These are phyloP conservation scores for Penicillium sp. DNA, from an alignment of 2,329 filamentous ascomycete genomes.

Conservation along the genomic window DNA sequence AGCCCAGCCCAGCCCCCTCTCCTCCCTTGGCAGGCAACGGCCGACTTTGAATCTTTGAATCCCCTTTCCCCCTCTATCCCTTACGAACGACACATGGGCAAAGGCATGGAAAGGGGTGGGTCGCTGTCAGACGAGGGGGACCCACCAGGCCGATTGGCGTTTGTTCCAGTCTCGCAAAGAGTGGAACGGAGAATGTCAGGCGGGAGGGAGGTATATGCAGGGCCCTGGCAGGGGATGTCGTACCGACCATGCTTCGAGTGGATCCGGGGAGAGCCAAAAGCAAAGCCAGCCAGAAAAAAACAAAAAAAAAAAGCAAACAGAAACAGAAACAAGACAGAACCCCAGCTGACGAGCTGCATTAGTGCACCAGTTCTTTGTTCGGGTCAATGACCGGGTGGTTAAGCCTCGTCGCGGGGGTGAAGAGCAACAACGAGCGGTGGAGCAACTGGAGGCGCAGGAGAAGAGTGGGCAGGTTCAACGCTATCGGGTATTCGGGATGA, in stretches of 20 bases:
- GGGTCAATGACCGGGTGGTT: constrained; percentile 70
- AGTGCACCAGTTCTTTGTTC: constrained; percentile 92
- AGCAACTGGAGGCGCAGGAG: constrained; percentile 53
- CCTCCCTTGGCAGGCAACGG: not conserved
- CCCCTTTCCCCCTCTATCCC: not conserved
- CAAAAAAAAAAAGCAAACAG: not conserved
- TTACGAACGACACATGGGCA: constrained; percentile 10
- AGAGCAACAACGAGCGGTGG: constrained; percentile 42
- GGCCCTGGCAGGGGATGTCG: not conserved
- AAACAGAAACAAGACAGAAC: not conserved
- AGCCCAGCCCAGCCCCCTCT: not conserved
- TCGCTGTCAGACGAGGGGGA: constrained; percentile 14
- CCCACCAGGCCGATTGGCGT: constrained; percentile 7
- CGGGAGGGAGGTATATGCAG: not conserved
- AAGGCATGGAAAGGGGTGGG: constrained; percentile 9
- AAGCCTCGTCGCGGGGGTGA: constrained; percentile 53
- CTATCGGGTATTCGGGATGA: constrained; percentile 95
- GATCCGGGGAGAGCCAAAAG: not conserved
- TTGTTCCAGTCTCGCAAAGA: constrained; percentile 3
- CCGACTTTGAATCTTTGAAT: not conserved
- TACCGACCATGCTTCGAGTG: constrained; percentile 7
- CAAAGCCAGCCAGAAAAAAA: not conserved
- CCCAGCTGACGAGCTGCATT: constrained; percentile 33
- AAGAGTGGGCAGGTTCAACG: constrained; percentile 49
- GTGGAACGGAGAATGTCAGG: not conserved